A percentile compares a stretch with the other conserved stretches of the same genome.
These are phyloP conservation scores for Cardiospermum halicacabum DNA, from an alignment of 345 rosid species.

Conservation along the genomic window DNA sequence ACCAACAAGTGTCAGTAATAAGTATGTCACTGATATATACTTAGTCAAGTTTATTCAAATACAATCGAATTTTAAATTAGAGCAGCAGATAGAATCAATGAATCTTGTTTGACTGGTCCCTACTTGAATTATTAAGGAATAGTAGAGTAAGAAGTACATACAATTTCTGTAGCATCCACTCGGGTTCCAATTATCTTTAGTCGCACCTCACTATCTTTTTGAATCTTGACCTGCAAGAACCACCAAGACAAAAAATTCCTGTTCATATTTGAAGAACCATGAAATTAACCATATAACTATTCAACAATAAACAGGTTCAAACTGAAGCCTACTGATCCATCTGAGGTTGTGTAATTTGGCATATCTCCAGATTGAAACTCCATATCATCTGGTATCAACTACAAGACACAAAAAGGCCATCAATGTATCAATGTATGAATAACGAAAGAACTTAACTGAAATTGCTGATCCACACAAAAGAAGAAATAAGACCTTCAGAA, in stretches of 20 bases:
- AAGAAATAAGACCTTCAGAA: background rate
- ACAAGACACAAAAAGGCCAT: constrained; percentile 2
- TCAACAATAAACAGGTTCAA: background rate
- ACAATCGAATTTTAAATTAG: background rate
- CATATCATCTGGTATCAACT: constrained; percentile 97
- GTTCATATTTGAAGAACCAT: background rate
- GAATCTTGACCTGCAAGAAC: constrained; percentile 74
- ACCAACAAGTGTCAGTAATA: background rate
- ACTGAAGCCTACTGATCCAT: constrained; percentile 63
- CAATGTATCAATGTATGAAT: background rate
- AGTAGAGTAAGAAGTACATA: constrained; percentile 28
- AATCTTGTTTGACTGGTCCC: background rate
- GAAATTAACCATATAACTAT: background rate
- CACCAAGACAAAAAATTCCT: constrained; percentile 9
- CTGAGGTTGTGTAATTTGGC: constrained; percentile 89
- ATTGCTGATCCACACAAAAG: background rate
- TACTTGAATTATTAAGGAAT: background rate
- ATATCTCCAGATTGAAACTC: constrained; percentile 91
- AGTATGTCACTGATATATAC: background rate
- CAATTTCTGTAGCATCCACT: constrained; percentile 88
- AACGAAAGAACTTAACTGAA: background rate
- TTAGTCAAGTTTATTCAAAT: background rate
- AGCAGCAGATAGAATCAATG: background rate
- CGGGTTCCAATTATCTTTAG: constrained; percentile 89
- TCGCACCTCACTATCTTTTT: constrained; percentile 88